These are phyloP conservation scores for Parietaria judaica DNA, from an alignment of 306 rosid genomes.

Conservation along the genomic window DNA sequence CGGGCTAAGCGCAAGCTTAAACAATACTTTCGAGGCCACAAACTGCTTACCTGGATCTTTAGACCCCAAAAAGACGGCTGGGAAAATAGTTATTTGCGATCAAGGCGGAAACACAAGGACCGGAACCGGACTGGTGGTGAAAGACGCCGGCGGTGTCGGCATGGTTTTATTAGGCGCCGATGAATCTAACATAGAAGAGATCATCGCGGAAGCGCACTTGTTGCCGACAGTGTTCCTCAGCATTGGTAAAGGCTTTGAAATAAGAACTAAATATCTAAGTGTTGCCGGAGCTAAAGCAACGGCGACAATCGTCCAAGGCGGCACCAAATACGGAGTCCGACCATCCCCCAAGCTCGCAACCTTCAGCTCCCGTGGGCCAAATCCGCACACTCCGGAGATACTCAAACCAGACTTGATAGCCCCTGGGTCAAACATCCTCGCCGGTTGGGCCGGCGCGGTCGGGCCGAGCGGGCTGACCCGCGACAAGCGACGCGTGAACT, in stretches of 20 bases:
- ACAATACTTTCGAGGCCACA: conserved; percentile 13
- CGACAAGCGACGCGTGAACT: conserved; percentile 46
- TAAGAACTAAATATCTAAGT: conserved; percentile 34
- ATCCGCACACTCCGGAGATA: conserved; percentile 30
- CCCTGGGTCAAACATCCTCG: conserved; percentile 25
- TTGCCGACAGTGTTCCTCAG: conserved; percentile 55
- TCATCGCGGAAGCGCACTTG: conserved; percentile 42
- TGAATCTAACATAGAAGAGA: conserved; percentile 46
- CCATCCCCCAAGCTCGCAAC: conserved; percentile 70
- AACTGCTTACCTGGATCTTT: conserved; percentile 33
- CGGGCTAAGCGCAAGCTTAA: conserved; percentile 32
- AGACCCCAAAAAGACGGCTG: conserved; percentile 41
- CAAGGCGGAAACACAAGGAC: conserved; percentile 28
- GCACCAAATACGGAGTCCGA: conserved; percentile 44
- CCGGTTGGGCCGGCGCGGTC: conserved; percentile 59
- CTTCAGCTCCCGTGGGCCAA: conserved; percentile 87
- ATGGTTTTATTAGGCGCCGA: conserved; percentile 45
- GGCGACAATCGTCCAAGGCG: conserved; percentile 30
- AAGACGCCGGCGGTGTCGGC: conserved; percentile 64
- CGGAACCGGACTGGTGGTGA: conserved; percentile 45
- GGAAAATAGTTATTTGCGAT: conserved; percentile 68
- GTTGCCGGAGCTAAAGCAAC: conserved; percentile 31
- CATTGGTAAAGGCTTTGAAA: conserved; percentile 29
- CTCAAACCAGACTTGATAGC: conserved; percentile 86
- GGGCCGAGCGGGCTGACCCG: conserved; percentile 42